Base-by-base conservation (phyloP, 1,284 basidiomycete genomes). In the Tilletia indica region DNA sequence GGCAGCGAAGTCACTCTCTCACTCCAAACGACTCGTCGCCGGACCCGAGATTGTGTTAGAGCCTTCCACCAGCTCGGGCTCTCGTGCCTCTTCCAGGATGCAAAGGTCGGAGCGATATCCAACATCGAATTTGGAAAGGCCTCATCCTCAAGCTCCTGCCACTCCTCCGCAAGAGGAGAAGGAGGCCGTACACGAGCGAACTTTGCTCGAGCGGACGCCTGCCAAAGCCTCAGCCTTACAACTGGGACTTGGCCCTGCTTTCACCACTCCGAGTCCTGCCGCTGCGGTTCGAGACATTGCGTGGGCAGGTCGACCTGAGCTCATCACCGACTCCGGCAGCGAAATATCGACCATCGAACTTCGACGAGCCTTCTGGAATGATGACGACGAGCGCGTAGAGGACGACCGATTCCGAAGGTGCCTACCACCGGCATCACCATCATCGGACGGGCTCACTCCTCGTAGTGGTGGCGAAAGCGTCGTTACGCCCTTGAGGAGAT, bases 181-280 rank as follows among this genome's bases (percentile, higher is more conserved):
- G 42, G 42, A 45, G 42, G 42, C 14, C 42, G 6, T 14, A 45
- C 42, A 45, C 14, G 9, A 45, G 42, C 42, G 42, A 14, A 45
- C 42, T 45, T 45, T 14, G 42, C 42, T 14, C 14, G 42, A 45
- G 42, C 42, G 14, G 42, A 45, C 42, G 42, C 42, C 42, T 9
- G 42, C 14, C 9, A 45, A 45, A 8, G 42, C 6, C 9, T 45
- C 42, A 14, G 42, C 42, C 42, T 14, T 45, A 14, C 42, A 45
- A 45, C 14, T 45, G 42, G 14, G 34, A 25, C 56, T 58, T 12
- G 56, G 56, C 4, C 56, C 56, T 12, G 56, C 56, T 12, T 58
- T 58, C 34, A 34, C 56, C 21, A 58, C 56, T n/a, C 56, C 56
- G n/a, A 58, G 56, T 25, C 56, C 56, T 14, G 56, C 56, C 12